Percentiles rank a stretch among this genome's conserved stretches.
Conservation (phyloP, 352 stramenopile species). For the Blastocystis sp. region DNA sequence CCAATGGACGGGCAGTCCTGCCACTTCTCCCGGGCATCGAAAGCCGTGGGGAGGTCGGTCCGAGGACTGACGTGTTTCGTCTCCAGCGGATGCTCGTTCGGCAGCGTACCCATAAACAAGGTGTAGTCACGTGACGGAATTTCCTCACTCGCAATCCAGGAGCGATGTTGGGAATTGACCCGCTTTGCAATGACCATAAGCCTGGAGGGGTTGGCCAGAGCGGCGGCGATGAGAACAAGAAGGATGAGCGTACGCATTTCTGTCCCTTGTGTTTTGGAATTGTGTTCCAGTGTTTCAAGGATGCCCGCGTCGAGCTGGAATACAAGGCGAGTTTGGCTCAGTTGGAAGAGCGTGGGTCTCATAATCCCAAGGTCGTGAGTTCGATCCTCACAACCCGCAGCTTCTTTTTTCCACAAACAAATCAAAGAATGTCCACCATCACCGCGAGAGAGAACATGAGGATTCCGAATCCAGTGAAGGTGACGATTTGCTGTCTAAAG, state of each 20-base stretch:
- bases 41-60: conserved; percentile 17
- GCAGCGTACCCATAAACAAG: conserved; percentile 36
- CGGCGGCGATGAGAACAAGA: background rate
- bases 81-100: conserved; percentile 29
- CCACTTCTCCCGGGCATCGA: conserved; percentile 45
- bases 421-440: background rate
- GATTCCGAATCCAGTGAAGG: conserved; percentile 3
- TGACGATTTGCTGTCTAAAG: background rate
- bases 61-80: background rate
- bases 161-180: conserved; percentile 8
- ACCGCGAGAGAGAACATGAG: background rate
- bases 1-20: conserved; percentile 49
- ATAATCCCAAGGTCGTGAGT: background rate
- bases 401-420: conserved; percentile 37
- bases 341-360: background rate
- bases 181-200: conserved; percentile 34
- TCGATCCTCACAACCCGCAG: background rate
- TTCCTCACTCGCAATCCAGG: conserved; percentile 36
- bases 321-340: too few species aligned
- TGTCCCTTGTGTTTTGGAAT: too few species aligned
- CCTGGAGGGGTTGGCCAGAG: background rate
- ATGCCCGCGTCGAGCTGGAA: too few species aligned
- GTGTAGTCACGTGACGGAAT: conserved; percentile 44
- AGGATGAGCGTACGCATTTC: background rate
- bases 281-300: too few species aligned